These are phyloP conservation scores for Hypoxylon sp. DNA, from an alignment of 2,329 filamentous ascomycete species.

Conservation along the genomic window DNA sequence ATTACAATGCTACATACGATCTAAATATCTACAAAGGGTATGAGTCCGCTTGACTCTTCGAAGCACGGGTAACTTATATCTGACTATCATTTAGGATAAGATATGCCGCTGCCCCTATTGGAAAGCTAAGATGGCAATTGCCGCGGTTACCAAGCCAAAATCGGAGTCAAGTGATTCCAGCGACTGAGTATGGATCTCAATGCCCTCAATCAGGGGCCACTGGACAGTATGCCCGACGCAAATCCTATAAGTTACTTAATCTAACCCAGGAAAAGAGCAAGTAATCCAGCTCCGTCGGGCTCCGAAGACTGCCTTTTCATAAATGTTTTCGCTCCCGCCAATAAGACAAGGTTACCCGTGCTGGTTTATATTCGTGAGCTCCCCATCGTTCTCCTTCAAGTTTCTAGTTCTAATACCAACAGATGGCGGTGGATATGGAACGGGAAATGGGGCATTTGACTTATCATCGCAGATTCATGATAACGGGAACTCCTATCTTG, in stretches of 20 bases:
- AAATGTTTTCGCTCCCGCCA: constrained; percentile 59
- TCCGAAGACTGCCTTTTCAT: constrained; percentile 63
- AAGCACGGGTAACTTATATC: background rate
- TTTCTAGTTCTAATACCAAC: constrained; percentile 25
- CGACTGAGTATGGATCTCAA: constrained; percentile 48
- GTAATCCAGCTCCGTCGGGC: constrained; percentile 40
- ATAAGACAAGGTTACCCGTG: constrained; percentile 55
- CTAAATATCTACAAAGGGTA: constrained; percentile 62
- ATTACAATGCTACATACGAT: constrained; percentile 53
- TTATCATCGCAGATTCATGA: constrained; percentile 49
- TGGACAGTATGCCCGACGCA: constrained; percentile 31
- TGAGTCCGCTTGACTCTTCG: too few species aligned
- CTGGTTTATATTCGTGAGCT: constrained; percentile 61
- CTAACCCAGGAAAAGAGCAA: constrained; percentile 13
- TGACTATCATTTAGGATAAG: constrained; percentile 55
- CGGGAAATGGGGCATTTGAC: constrained; percentile 43
- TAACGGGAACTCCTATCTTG: constrained; percentile 58
- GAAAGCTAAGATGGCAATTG: constrained; percentile 58
- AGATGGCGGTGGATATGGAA: constrained; percentile 62
- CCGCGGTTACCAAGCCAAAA: constrained; percentile 52
- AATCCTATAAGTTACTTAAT: background rate
- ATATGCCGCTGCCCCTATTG: constrained; percentile 59
- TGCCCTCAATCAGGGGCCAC: constrained; percentile 52
- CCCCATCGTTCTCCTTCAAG: background rate
- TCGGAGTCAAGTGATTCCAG: constrained; percentile 50